These are phyloP conservation scores for Hanseniaspora singularis DNA, from an alignment of 805 yeast species.

Conservation along the genomic window DNA sequence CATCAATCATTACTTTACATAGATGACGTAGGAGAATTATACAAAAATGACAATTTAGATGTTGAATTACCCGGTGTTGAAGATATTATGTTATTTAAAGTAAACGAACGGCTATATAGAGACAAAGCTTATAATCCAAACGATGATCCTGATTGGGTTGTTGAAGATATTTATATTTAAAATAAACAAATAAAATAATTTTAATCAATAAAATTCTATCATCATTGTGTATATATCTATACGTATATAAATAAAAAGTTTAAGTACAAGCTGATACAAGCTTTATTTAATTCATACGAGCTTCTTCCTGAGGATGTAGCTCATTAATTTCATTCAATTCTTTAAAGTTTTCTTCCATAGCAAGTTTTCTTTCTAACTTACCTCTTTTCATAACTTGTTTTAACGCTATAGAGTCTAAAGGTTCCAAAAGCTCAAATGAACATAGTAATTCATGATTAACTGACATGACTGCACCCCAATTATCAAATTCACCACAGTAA, in stretches of 20 bases:
- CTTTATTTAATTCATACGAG: too few species aligned
- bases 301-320: background rate
- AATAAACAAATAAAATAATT: background rate
- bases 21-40: conserved; percentile 6
- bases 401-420: conserved; percentile 82
- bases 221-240: background rate
- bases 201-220: background rate
- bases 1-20: conserved; percentile 3
- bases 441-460: conserved; percentile 58
- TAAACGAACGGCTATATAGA: conserved; percentile 10
- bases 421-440: conserved; percentile 82
- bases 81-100: conserved; percentile 5
- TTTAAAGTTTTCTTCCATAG: conserved; percentile 4
- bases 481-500: conserved; percentile 70
- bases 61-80: conserved; percentile 10
- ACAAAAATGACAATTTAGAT: background rate
- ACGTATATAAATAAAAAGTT: background rate
- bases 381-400: conserved; percentile 92
- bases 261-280: too few species aligned
- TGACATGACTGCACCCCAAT: conserved; percentile 71
- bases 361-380: conserved; percentile 64
- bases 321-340: background rate
- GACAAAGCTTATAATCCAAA: background rate
- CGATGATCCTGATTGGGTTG: conserved; percentile 10
- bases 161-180: conserved; percentile 9